phyloP scores from a whole-genome alignment of 2,329 filamentous ascomycete species.

The Saccharata proteae region DNA sequence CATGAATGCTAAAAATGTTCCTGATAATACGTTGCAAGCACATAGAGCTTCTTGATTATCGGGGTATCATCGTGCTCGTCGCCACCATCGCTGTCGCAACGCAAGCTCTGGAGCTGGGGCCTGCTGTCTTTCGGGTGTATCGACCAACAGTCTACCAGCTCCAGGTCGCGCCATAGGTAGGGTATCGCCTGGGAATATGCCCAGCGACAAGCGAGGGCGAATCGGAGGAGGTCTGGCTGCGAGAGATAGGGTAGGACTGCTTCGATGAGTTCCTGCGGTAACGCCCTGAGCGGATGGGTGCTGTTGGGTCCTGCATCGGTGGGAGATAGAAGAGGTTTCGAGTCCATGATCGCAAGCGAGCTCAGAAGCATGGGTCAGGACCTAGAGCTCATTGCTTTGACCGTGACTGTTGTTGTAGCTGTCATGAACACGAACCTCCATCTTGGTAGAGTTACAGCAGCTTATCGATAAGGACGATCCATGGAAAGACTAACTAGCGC shows the following conservation, averaged over 20 bases:
- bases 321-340: no score
- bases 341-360: no score
- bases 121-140: slow-evolving; percentile 13
- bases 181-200: slow-evolving; percentile 25
- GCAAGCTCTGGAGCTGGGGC: slow-evolving; percentile 7
- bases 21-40: slow-evolving; percentile 25
- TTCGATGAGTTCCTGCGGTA: slow-evolving; percentile 31
- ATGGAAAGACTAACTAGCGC: no score
- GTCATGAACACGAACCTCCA: no score
- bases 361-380: no score
- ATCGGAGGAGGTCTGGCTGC: slow-evolving; percentile 16
- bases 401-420: no score
- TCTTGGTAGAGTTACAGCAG: no score
- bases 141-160: slow-evolving; percentile 27
- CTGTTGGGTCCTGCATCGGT: no score
- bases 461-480: no score
- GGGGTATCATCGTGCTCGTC: slow-evolving; percentile 30
- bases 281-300: no score
- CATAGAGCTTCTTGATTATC: slow-evolving; percentile 29
- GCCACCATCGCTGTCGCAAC: slow-evolving; percentile 1
- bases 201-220: slow-evolving; percentile 24
- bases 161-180: slow-evolving; percentile 29
- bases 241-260: slow-evolving; percentile 25
- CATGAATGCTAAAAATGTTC: background rate
- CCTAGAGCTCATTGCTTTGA: no score